Evolutionary conservation across 2,329 filamentous ascomycete species (phyloP).

Genomic region (Cladosporium sp.): DNA sequence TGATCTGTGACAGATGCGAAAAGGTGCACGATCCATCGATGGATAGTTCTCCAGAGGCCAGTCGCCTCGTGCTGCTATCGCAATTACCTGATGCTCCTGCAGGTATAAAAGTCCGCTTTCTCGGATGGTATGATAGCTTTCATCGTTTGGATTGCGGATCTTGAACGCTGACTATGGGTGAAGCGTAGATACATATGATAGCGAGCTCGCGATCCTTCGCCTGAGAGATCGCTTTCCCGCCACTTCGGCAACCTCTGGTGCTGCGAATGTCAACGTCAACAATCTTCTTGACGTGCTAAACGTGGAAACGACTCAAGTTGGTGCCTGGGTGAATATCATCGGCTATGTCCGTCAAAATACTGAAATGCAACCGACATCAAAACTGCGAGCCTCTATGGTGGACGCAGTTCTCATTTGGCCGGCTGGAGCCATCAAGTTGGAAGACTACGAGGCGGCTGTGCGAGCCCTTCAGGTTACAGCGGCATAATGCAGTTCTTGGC

Average conservation of each 20-base stretch:
- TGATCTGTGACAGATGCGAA: not conserved
- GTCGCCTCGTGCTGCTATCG: conserved; percentile 51
- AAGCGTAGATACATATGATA: conserved; percentile 63
- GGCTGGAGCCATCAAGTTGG: conserved; percentile 70
- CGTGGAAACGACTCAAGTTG: conserved; percentile 65
- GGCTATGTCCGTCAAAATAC: conserved; percentile 60
- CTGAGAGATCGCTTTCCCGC: conserved; percentile 68
- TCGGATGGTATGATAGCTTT: conserved; percentile 73
- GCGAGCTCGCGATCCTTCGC: conserved; percentile 61
- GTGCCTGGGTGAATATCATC: conserved; percentile 88
- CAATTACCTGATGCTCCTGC: conserved; percentile 42
- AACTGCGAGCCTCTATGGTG: conserved; percentile 44
- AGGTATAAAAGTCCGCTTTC: conserved; percentile 84
- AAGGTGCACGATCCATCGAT: not conserved
- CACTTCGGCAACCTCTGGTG: conserved; percentile 35
- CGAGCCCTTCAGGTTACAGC: conserved; percentile 24
- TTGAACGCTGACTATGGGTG: not conserved
- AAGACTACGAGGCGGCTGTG: conserved; percentile 68
- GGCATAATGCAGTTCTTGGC: not conserved
- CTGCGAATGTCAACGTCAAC: conserved; percentile 69
- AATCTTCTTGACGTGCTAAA: conserved; percentile 69
- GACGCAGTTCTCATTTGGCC: conserved; percentile 80
- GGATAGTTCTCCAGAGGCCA: conserved; percentile 55
- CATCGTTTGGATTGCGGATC: conserved; percentile 3
- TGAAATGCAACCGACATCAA: not conserved